Evolutionary conservation across 2,329 filamentous ascomycete genomes (phyloP).

Genomic region (Drechslerella coelobrocha): DNA sequence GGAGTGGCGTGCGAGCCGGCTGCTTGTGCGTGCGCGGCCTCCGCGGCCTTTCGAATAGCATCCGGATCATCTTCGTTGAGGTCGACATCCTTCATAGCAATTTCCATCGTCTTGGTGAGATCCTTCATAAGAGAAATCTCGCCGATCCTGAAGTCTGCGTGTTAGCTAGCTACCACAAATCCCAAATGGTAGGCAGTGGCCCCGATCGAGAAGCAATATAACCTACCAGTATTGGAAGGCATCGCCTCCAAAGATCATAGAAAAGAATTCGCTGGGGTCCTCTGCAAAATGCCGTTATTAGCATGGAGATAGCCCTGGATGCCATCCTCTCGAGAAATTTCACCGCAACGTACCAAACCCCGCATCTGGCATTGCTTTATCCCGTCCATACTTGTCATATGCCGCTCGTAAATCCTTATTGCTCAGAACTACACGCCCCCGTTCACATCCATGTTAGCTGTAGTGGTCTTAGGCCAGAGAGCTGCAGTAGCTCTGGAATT

Average conservation of each 20-base stretch:
- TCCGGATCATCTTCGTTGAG: constrained; percentile 69
- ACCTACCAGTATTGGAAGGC: constrained; percentile 80
- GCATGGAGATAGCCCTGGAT: background rate
- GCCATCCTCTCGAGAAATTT: background rate
- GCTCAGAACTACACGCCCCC: constrained; percentile 71
- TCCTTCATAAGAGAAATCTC: constrained; percentile 99
- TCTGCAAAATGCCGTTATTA: constrained; percentile 60
- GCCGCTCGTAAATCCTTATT: constrained; percentile 84
- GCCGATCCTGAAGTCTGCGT: constrained; percentile 68
- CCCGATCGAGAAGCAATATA: background rate
- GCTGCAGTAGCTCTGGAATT: background rate
- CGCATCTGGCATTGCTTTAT: constrained; percentile 85
- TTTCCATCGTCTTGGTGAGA: constrained; percentile 96
- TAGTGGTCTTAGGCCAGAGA: background rate
- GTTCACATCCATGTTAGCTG: background rate
- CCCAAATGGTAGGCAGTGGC: background rate
- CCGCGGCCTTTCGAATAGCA: constrained; percentile 61
- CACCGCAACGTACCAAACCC: constrained; percentile 71
- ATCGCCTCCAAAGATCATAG: constrained; percentile 96
- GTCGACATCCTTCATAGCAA: constrained; percentile 82
- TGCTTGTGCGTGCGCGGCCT: constrained; percentile 54
- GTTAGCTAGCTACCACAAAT: constrained; percentile 44
- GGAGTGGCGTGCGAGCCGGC: constrained; percentile 56
- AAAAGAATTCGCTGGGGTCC: constrained; percentile 97
- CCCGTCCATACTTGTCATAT: constrained; percentile 98